phyloP scores from a whole-genome alignment of 352 stramenopile genomes.

The Peronospora destructor region DNA sequence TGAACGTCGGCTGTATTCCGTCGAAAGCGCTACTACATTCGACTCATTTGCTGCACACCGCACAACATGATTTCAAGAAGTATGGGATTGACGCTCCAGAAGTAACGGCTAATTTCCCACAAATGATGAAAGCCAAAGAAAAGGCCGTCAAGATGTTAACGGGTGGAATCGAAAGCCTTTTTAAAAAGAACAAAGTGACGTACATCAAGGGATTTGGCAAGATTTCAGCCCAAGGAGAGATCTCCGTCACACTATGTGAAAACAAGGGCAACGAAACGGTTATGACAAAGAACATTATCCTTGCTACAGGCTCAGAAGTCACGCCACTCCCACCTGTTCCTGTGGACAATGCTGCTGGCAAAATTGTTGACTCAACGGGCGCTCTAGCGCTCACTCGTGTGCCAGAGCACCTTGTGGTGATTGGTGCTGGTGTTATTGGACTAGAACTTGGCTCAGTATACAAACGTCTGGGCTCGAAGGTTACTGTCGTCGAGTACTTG shows the following conservation, averaged over 20 bases:
- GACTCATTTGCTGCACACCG: constrained; percentile 94
- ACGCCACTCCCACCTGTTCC: constrained; percentile 92
- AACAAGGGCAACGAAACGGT: constrained; percentile 88
- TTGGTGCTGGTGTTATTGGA: constrained; percentile 97
- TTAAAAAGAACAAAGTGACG: constrained; percentile 99
- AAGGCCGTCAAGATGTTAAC: constrained; percentile 93
- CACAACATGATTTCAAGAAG: constrained; percentile 93
- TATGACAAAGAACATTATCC: constrained; percentile 96
- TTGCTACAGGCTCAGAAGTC: constrained; percentile 86
- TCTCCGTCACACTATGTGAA: constrained; percentile 89
- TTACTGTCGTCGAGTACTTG: constrained; percentile 98
- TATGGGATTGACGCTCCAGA: constrained; percentile 91
- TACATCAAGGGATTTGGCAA: constrained; percentile 97
- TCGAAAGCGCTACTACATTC: constrained; percentile 96
- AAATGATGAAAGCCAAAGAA: constrained; percentile 95
- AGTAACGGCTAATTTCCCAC: constrained; percentile 91
- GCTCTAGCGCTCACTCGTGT: constrained; percentile 91
- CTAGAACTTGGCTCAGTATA: constrained; percentile 98
- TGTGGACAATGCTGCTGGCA: constrained; percentile 94
- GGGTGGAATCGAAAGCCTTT: constrained; percentile 94
- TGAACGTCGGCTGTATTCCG: constrained; percentile 99
- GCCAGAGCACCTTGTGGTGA: constrained; percentile 93
- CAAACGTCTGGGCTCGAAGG: constrained; percentile 88
- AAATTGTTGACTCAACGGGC: constrained; percentile 99
- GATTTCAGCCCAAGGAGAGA: constrained; percentile 87